Conservation (phyloP, 2,329 filamentous ascomycete genomes). For the Catunica adiposa region DNA sequence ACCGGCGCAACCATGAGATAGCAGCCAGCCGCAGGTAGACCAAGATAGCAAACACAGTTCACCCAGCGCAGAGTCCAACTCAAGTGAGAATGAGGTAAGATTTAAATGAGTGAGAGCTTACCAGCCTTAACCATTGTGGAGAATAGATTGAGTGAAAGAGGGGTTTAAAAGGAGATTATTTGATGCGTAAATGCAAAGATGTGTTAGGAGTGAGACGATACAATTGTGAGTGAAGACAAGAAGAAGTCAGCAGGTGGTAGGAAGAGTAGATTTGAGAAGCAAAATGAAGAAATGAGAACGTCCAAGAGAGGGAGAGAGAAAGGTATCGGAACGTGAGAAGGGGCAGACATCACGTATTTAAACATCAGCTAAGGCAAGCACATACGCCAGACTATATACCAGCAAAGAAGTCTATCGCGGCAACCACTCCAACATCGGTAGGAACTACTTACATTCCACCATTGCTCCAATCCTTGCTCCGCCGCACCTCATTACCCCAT, state of each 20-base stretch:
- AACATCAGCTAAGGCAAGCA: slow-evolving; percentile 2
- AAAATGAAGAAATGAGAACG: slow-evolving; percentile 3
- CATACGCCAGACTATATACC: neutral
- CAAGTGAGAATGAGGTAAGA: neutral
- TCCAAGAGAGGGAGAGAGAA: slow-evolving; percentile 7
- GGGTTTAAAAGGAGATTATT: slow-evolving; percentile 6
- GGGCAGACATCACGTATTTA: slow-evolving; percentile 9
- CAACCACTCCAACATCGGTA: slow-evolving; percentile 11
- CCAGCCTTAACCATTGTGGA: slow-evolving; percentile 44
- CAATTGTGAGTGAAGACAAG: slow-evolving; percentile 10
- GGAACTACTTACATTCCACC: slow-evolving; percentile 1
- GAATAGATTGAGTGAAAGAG: slow-evolving; percentile 7
- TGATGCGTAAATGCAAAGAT: slow-evolving; percentile 2
- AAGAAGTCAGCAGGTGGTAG: no score
- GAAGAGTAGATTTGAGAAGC: neutral
- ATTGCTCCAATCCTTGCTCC: neutral
- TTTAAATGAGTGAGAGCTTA: slow-evolving; percentile 24
- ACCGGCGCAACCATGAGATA: neutral
- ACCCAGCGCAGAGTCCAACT: neutral
- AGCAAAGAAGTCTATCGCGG: slow-evolving; percentile 2
- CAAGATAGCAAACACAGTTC: neutral
- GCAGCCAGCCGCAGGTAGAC: neutral
- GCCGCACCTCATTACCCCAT: neutral
- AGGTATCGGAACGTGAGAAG: slow-evolving; percentile 3
- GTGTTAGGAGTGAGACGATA: slow-evolving; percentile 4